Evolutionary conservation across 768 basidiomycete genomes (phyloP), one percentile per base, ranked within the genome.

Genomic region (Gyrodon lividus): DNA sequence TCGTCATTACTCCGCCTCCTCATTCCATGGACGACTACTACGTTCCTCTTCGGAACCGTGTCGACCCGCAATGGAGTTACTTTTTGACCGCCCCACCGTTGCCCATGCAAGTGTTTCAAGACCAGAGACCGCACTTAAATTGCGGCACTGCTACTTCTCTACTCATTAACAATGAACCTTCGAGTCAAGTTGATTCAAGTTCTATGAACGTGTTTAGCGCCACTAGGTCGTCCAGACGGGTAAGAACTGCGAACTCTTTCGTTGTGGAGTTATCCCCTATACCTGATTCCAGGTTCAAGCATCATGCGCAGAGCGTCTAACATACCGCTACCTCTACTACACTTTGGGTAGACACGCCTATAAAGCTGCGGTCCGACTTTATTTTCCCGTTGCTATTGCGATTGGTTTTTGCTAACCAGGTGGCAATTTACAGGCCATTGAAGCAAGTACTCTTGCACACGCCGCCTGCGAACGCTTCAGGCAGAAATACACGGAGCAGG

Each of bases 1-100:
- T 84, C 48, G 78, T 80, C 44, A 74, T 83, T 40, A 77, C 79
- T n/a, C 73, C 75, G 34, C 72, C 75, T 45, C 65, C 70, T 48
- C 71, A 76, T 39, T 58, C 54, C 2, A 64, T 66, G 56, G 66
- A 73, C 30, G 74, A 74, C 48, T 63, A 66, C 35, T 63, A 60
- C 28, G 64, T 60, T 5, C 65, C 68, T 2, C 70, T 68, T 59
- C 57, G 62, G 13, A 79, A 78, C 55, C 65, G 71, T 46, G 56
- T 68, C 24, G 60, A 67, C 41, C 64, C 60, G 2, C 78, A 78
- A 49, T 70, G 64, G 62, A 43, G 59, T 14, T 55, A 55, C 24
- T 62, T 60, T 51, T 68, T 81, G 30, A 59, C 55, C 40, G 72
- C 77, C 14, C 74, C 73, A 22, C 65, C n/a, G n/a, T n/a, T 57